Conservation (phyloP, 2,329 filamentous ascomycete species). For the Trichoderma aggressivum region DNA sequence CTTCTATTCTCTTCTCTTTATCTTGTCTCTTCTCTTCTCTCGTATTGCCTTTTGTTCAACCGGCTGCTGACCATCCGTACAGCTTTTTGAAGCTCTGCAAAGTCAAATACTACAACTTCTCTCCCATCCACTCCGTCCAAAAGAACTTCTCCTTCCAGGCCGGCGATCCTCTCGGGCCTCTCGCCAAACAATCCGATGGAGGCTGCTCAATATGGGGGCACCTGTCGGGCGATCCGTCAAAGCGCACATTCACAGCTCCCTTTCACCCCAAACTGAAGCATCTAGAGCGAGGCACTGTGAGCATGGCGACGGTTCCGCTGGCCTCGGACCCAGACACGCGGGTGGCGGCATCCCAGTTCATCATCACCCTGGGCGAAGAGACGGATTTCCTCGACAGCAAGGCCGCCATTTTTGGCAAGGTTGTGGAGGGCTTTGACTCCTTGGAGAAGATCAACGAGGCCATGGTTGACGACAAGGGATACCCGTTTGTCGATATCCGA, state of each 20-base stretch:
- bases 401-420: conserved; percentile 90
- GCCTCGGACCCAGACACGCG: conserved; percentile 74
- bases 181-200: conserved; percentile 81
- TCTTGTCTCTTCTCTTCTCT: neutral
- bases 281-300: conserved; percentile 83
- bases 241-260: conserved; percentile 77
- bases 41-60: neutral
- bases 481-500: conserved; percentile 89
- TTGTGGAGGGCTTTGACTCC: conserved; percentile 92
- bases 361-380: conserved; percentile 85
- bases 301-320: conserved; percentile 89
- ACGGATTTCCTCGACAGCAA: conserved; percentile 90
- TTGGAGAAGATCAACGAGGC: conserved; percentile 90
- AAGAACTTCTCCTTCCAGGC: conserved; percentile 96
- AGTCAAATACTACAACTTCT: conserved; percentile 98
- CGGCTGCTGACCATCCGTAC: conserved; percentile 24
- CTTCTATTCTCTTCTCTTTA: neutral
- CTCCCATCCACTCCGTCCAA: conserved; percentile 86
- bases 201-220: conserved; percentile 91
- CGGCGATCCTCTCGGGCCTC: conserved; percentile 87
- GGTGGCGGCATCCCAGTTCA: conserved; percentile 86
- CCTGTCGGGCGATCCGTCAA: conserved; percentile 61
- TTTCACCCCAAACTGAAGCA: conserved; percentile 88
- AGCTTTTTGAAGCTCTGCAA: conserved; percentile 99
- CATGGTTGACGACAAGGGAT: conserved; percentile 80